These are phyloP conservation scores for Wickerhamiella sorbophila DNA, from an alignment of 805 yeast genomes.

Conservation along the genomic window DNA sequence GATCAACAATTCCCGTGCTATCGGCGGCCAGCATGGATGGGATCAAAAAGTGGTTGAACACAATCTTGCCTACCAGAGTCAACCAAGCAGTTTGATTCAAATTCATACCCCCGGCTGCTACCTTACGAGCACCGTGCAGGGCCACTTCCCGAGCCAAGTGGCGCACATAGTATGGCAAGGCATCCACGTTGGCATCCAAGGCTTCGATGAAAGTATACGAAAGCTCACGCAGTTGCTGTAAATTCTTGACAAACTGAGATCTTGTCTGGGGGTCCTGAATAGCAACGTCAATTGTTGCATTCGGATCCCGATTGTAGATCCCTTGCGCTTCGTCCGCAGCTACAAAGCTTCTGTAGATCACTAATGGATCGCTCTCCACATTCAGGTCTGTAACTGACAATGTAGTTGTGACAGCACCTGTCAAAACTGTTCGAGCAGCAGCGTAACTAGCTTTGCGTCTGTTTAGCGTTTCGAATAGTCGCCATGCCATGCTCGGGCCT, in stretches of 20 bases:
- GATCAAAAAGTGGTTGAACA: constrained; percentile 23
- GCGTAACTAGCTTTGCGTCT: constrained; percentile 26
- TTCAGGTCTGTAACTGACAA: constrained; percentile 31
- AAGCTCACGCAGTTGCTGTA: constrained; percentile 60
- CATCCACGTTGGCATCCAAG: constrained; percentile 31
- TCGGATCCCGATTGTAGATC: constrained; percentile 23
- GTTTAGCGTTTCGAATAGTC: constrained; percentile 29
- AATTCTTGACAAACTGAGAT: constrained; percentile 50
- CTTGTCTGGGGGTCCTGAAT: constrained; percentile 70
- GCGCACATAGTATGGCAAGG: constrained; percentile 43
- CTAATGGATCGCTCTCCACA: constrained; percentile 69
- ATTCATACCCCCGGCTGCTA: constrained; percentile 44
- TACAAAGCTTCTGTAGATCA: constrained; percentile 19
- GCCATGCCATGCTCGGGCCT: constrained; percentile 30
- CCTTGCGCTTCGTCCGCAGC: constrained; percentile 19
- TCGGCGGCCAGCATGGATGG: constrained; percentile 29
- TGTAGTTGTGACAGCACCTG: constrained; percentile 24
- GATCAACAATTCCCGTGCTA: constrained; percentile 36
- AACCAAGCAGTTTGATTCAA: constrained; percentile 31
- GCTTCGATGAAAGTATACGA: constrained; percentile 46
- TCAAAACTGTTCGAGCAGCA: constrained; percentile 25
- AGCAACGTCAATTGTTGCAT: constrained; percentile 47
- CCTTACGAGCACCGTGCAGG: constrained; percentile 9
- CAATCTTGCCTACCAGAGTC: constrained; percentile 53
- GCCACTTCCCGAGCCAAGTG: constrained; percentile 36